Evolutionary conservation across 2,329 filamentous ascomycete species (phyloP), one percentile per base, ranked within the genome.

Genomic region (Pleomassaria siparia): DNA sequence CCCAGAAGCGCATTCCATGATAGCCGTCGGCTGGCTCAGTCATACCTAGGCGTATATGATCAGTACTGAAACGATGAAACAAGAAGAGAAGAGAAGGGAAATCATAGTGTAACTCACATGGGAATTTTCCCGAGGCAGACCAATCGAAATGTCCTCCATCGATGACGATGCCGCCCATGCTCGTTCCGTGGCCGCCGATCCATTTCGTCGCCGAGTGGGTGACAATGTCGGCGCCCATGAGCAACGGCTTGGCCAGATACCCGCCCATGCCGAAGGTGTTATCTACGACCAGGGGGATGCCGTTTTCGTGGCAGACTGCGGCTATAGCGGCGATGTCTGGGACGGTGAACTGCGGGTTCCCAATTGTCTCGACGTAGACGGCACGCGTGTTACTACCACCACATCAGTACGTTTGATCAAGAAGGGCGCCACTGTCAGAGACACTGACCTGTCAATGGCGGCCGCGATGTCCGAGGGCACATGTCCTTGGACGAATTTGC

Each of bases 401-500:
- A n/a, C n/a, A n/a, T n/a, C n/a, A n/a, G n/a, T n/a, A n/a, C n/a
- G n/a, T n/a, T n/a, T n/a, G n/a, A n/a, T n/a, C n/a, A n/a, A n/a
- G n/a, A n/a, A n/a, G n/a, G n/a, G n/a, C n/a, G n/a, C n/a, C n/a
- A n/a, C n/a, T n/a, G n/a, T n/a, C n/a, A n/a, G n/a, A n/a, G n/a
- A n/a, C n/a, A n/a, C n/a, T n/a, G n/a, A n/a, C n/a, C n/a, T 50
- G 36, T 63, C 56, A 28, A 63, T 56, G 12, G 51, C 43, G 1
- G 42, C 44, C 8, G 40, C 40, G 32, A 60, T 55, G 18, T 50
- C 46, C n/a, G 47, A 16, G 12, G 55, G 63, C 54, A 43, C 48
- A 26, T 49, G 58, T 51, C 50, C 66, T 54, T 63, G 64, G 55
- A 73, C 63, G 56, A 67, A 71, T 59, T 73, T 70, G 55, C 67